Evolutionary conservation across 805 yeast species (phyloP).

Genomic region (Cyberlindnera xylosilytica): DNA sequence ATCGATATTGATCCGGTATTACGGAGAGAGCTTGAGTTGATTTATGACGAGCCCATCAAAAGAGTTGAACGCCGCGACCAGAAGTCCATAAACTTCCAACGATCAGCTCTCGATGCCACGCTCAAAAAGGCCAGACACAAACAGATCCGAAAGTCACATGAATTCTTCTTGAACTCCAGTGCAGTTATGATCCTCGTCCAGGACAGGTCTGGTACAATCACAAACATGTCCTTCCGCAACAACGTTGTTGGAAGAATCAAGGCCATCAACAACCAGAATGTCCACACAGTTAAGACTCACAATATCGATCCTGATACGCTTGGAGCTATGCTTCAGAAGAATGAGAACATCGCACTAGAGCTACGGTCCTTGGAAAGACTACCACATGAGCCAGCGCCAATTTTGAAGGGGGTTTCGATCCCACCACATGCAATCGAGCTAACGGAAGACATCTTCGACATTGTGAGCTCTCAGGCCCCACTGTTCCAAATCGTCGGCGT

Average conservation of each 20-base stretch:
- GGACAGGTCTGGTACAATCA: conserved; percentile 11
- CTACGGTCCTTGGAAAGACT: background rate
- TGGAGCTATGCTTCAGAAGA: background rate
- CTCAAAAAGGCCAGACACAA: conserved; percentile 5
- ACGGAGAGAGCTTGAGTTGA: conserved; percentile 9
- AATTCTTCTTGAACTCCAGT: conserved; percentile 1
- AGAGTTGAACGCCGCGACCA: conserved; percentile 7
- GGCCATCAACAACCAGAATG: conserved; percentile 1
- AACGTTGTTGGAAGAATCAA: conserved; percentile 7
- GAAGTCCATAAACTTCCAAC: conserved; percentile 4
- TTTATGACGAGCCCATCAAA: conserved; percentile 7
- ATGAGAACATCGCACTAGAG: conserved; percentile 6
- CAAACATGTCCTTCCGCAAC: conserved; percentile 11
- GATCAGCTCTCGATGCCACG: conserved; percentile 5
- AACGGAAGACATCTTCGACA: conserved; percentile 9
- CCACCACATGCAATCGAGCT: conserved; percentile 15
- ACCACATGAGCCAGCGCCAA: background rate
- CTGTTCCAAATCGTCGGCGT: conserved; percentile 8
- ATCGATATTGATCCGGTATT: conserved; percentile 15
- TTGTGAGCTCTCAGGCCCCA: conserved; percentile 5
- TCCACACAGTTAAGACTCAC: conserved; percentile 5
- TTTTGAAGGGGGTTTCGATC: conserved; percentile 14
- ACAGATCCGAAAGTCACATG: conserved; percentile 9
- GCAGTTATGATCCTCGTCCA: conserved; percentile 11
- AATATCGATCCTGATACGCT: conserved; percentile 11